A percentile compares a stretch with the other conserved stretches of the same genome.
phyloP scores from a whole-genome alignment of 345 rosid species.

The Psidium guajava region DNA sequence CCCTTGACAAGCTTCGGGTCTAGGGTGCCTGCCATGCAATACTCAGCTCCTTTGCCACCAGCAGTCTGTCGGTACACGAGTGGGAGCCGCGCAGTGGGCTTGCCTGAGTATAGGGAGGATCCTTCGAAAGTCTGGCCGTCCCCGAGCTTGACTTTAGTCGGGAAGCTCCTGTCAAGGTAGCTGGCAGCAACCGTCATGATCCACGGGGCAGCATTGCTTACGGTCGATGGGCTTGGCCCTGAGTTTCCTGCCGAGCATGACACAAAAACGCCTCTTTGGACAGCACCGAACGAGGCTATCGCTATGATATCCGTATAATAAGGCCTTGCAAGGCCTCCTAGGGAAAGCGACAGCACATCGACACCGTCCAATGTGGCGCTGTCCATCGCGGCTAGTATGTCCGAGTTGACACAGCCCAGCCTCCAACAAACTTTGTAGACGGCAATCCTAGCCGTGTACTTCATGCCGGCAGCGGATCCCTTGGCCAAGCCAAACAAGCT shows the following conservation, averaged over 20 bases:
- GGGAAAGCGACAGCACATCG: conserved; percentile 62
- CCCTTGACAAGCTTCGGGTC: conserved; percentile 27
- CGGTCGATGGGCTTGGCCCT: conserved; percentile 46
- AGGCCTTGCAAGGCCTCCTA: conserved; percentile 49
- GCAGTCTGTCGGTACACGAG: conserved; percentile 44
- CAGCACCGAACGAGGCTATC: conserved; percentile 46
- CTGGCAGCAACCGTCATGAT: conserved; percentile 85
- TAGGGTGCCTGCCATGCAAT: conserved; percentile 18
- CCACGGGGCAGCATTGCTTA: conserved; percentile 69
- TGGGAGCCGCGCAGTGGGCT: conserved; percentile 19
- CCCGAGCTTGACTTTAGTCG: conserved; percentile 42
- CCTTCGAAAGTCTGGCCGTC: conserved; percentile 33
- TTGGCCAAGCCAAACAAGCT: conserved; percentile 41
- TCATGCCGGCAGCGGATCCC: conserved; percentile 61
- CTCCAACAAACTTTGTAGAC: conserved; percentile 69
- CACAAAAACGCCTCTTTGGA: conserved; percentile 51
- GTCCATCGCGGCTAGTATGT: conserved; percentile 62
- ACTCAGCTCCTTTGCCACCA: conserved; percentile 33
- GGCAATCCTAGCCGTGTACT: conserved; percentile 57
- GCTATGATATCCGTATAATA: conserved; percentile 46
- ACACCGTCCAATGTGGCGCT: conserved; percentile 64
- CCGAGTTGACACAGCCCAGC: conserved; percentile 44
- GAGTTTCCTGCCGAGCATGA: conserved; percentile 76
- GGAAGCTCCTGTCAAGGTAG: conserved; percentile 56
- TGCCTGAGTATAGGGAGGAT: conserved; percentile 34